Percentiles rank a stretch among this genome's conserved stretches.
Evolutionary conservation across 331 rosid species (phyloP).

Genomic region (Pyrus hybrid): DNA sequence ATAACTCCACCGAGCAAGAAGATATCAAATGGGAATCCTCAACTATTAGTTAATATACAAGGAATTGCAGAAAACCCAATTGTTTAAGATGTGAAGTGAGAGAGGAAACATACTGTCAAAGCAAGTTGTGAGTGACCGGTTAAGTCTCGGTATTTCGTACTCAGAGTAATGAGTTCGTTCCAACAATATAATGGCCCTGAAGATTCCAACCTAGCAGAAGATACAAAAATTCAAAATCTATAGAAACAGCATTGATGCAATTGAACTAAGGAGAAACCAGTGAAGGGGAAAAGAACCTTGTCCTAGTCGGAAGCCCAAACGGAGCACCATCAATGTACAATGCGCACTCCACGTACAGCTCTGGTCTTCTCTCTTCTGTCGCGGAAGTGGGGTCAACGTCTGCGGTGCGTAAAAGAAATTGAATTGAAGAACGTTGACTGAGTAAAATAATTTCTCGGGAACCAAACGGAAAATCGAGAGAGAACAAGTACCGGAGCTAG

Average conservation of each 20-base stretch:
- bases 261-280: neutral
- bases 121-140: constrained; percentile 90
- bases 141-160: constrained; percentile 83
- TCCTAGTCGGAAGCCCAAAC: constrained; percentile 84
- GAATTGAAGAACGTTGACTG: neutral
- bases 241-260: neutral
- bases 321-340: constrained; percentile 86
- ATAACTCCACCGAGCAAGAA: constrained; percentile 2
- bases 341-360: constrained; percentile 85
- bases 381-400: constrained; percentile 46
- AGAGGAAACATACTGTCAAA: constrained; percentile 54
- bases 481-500: constrained; percentile 33
- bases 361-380: constrained; percentile 56
- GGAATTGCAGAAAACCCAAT: neutral
- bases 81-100: neutral
- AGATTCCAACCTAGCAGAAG: constrained; percentile 72
- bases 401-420: constrained; percentile 8
- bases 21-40: no score
- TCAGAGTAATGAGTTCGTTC: constrained; percentile 84
- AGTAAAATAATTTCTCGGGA: neutral
- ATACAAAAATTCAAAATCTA: constrained; percentile 1
- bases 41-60: neutral
- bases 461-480: neutral
- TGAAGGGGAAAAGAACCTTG: constrained; percentile 45
- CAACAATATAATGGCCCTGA: constrained; percentile 62